phyloP scores from a whole-genome alignment of 352 stramenopile genomes.

The Phytophthora citricola region DNA sequence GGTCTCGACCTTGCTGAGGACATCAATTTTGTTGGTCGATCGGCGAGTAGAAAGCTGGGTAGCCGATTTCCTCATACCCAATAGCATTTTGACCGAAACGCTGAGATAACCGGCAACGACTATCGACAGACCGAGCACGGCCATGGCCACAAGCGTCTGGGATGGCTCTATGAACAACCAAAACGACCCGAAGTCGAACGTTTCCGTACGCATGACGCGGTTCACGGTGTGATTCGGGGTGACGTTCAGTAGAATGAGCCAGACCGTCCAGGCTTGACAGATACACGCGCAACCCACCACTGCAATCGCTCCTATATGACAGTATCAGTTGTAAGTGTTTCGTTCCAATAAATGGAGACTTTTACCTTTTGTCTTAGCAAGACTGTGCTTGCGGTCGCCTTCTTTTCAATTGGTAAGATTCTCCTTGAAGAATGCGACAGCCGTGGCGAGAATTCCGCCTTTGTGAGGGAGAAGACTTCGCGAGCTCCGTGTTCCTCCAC shows the following conservation, averaged over 20 bases:
- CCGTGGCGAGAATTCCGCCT: background rate
- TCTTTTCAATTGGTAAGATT: background rate
- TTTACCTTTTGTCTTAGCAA: background rate
- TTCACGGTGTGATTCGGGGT: slow-evolving; percentile 26
- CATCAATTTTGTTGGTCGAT: background rate
- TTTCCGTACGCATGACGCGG: slow-evolving; percentile 27
- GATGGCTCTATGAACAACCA: slow-evolving; percentile 26
- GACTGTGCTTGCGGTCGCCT: background rate
- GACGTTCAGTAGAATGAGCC: slow-evolving; percentile 29
- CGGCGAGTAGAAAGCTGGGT: background rate
- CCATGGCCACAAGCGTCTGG: slow-evolving; percentile 2
- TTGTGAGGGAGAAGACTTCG: background rate
- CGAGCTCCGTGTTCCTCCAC: background rate
- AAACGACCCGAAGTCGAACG: slow-evolving; percentile 32
- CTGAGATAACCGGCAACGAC: slow-evolving; percentile 11
- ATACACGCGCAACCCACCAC: background rate
- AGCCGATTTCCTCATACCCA: background rate
- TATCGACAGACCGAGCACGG: slow-evolving; percentile 9
- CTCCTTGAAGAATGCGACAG: background rate
- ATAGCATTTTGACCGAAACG: slow-evolving; percentile 6
- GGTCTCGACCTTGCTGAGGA: background rate
- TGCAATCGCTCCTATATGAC: slow-evolving; percentile 2
- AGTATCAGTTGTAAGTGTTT: too few species aligned
- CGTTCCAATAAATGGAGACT: too few species aligned
- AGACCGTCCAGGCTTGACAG: slow-evolving; percentile 25